These are phyloP conservation scores for Annulohypoxylon moriforme DNA, from an alignment of 495 filamentous ascomycete genomes.

Conservation along the genomic window DNA sequence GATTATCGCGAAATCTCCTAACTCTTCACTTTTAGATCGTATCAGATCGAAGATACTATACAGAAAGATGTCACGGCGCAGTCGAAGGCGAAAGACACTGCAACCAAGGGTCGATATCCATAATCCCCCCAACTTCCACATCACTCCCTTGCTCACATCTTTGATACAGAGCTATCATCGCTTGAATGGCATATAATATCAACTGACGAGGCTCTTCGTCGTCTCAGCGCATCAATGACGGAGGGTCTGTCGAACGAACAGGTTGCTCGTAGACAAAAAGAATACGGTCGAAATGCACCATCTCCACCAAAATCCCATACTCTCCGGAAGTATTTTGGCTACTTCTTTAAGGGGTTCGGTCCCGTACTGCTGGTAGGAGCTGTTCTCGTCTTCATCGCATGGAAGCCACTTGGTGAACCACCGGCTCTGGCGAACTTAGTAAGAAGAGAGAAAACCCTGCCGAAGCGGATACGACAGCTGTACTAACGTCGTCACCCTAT, in stretches of 20 bases:
- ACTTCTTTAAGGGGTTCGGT: slow-evolving; percentile 79
- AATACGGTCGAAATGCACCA: slow-evolving; percentile 71
- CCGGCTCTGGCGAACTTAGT: slow-evolving; percentile 70
- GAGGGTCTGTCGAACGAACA: slow-evolving; percentile 65
- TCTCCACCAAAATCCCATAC: slow-evolving; percentile 68
- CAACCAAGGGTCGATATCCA: slow-evolving; percentile 53
- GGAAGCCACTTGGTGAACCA: slow-evolving; percentile 76
- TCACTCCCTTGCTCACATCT: slow-evolving; percentile 15
- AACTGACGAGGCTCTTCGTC: slow-evolving; percentile 63
- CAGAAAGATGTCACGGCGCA: slow-evolving; percentile 50
- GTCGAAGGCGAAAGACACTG: slow-evolving; percentile 53
- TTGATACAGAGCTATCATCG: slow-evolving; percentile 52
- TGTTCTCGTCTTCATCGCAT: slow-evolving; percentile 74
- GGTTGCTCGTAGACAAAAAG: slow-evolving; percentile 58
- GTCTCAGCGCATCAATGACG: slow-evolving; percentile 60
- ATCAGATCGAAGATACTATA: slow-evolving; percentile 64
- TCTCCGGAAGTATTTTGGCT: slow-evolving; percentile 67
- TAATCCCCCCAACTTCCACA: slow-evolving; percentile 15
- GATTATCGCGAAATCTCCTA: slow-evolving; percentile 1
- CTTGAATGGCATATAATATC: slow-evolving; percentile 70
- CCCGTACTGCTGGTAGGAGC: slow-evolving; percentile 70
- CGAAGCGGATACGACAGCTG: not conserved
- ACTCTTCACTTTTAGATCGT: slow-evolving; percentile 50
- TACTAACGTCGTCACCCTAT: not conserved
- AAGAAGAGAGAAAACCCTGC: not conserved